Evolutionary conservation across 306 rosid genomes (phyloP), one percentile per base, ranked within the genome.

Genomic region (Citrullus amarus): DNA sequence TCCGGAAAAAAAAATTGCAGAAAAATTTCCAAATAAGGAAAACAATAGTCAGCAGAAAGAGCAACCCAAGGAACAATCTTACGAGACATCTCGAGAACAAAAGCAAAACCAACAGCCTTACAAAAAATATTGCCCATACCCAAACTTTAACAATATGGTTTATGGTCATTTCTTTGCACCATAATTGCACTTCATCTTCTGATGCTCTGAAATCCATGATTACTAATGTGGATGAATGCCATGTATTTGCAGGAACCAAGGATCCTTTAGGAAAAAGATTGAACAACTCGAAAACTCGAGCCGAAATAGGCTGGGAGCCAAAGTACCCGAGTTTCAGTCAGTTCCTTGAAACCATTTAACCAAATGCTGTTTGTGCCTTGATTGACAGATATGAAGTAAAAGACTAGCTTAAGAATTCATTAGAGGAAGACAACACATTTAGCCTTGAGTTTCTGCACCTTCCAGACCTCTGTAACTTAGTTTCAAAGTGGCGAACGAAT

Each of bases 181-280:
- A 8, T 44, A 12, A 4, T 54, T 68, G 53, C 54, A 46, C 20
- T 48, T 8, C 12, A 22, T 48, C 57, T 71, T 71, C 20, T 34
- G 80, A 41, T 81, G 51, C 53, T 43, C 38, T 81, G 38, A 18
- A 9, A 48, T 51, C 57, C 55, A 11, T 71, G 59, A 3, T 75
- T 38, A 28, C 20, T 48, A 59, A 66, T 63, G 46, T 36, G 36
- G 67, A 77, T 54, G 51, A 20, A 22, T 63, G 18, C 13, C 43
- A 30, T 74, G 68, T 8, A 34, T 59, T 57, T 84, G 77, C 85
- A 95, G 99, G 97, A 85, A 89, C 83, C 11, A 76, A 69, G 69
- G 99, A 82, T 79, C 97, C 97, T 71, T 81, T 95, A 30, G 99
- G 99, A 25, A 92, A 92, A 87, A 88, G 87, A 91, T 87, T 95